These are phyloP conservation scores for Dovyalis caffra DNA, from an alignment of 345 rosid genomes.

Conservation along the genomic window DNA sequence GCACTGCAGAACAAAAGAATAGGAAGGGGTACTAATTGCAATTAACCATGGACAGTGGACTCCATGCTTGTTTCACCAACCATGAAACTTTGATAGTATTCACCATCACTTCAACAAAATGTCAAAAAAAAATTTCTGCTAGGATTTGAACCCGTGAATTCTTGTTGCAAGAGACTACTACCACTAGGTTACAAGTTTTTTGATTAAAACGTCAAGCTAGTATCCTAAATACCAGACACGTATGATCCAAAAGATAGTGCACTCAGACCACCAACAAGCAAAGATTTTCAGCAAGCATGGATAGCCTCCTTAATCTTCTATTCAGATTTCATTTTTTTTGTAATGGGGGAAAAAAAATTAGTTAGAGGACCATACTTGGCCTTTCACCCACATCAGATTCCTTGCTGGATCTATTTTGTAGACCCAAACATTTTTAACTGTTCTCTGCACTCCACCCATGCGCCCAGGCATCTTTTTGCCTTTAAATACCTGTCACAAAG, in stretches of 20 bases:
- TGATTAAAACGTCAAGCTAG: no score
- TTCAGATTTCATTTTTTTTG: not conserved
- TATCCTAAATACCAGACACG: not conserved
- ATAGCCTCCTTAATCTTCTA: not conserved
- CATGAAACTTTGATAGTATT: not conserved
- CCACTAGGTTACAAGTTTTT: no score
- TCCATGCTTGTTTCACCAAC: not conserved
- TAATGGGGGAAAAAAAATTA: not conserved
- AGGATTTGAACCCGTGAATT: no score
- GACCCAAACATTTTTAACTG: conserved; percentile 90
- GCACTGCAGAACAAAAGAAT: not conserved
- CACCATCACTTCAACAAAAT: not conserved
- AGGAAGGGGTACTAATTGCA: not conserved
- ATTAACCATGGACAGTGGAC: not conserved
- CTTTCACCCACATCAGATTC: conserved; percentile 91
- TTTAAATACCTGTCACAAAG: conserved; percentile 65
- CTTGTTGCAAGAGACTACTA: no score
- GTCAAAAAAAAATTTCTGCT: no score
- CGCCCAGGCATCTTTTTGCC: conserved; percentile 97
- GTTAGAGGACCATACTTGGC: conserved; percentile 65
- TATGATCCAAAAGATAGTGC: not conserved
- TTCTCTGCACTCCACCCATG: conserved; percentile 84
- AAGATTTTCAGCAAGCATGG: not conserved
- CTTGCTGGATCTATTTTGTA: conserved; percentile 88
- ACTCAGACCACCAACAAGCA: not conserved